phyloP scores from a whole-genome alignment of 2,329 filamentous ascomycete genomes.

The Xylariaceae sp. region DNA sequence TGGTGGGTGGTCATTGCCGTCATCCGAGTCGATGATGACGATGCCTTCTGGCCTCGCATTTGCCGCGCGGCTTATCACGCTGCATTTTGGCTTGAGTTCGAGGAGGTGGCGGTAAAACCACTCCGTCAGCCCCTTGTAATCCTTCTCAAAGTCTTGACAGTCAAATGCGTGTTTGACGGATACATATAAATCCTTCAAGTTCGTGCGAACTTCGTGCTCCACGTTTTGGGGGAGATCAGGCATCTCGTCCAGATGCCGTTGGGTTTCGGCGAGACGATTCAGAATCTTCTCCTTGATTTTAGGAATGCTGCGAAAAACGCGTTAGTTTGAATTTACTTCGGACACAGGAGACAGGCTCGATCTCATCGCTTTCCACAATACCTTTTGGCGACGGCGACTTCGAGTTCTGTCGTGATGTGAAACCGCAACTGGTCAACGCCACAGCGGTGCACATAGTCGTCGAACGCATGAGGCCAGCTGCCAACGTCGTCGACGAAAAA shows the following conservation, averaged over 20 bases:
- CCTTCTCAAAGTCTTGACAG: constrained; percentile 35
- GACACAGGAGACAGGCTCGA: background rate
- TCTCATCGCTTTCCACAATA: background rate
- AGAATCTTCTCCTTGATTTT: constrained; percentile 47
- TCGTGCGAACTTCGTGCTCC: constrained; percentile 52
- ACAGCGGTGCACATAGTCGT: constrained; percentile 40
- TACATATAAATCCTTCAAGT: constrained; percentile 36
- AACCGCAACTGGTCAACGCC: constrained; percentile 47
- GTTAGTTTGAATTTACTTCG: background rate
- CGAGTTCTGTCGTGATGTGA: constrained; percentile 46
- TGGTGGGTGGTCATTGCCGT: constrained; percentile 28
- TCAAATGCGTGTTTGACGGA: constrained; percentile 46
- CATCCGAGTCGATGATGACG: constrained; percentile 4
- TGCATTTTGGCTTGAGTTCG: constrained; percentile 20
- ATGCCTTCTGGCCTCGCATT: background rate
- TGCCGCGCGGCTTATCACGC: background rate
- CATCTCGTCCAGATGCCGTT: constrained; percentile 47
- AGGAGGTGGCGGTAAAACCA: constrained; percentile 21
- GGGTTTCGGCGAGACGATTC: constrained; percentile 43
- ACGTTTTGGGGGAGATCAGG: constrained; percentile 63
- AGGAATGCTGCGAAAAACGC: constrained; percentile 37
- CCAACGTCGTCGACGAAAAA: constrained; percentile 19
- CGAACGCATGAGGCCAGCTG: constrained; percentile 43
- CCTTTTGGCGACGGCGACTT: constrained; percentile 42
- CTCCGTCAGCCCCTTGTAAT: constrained; percentile 18